Conservation (phyloP, 1,139 yeast genomes). For the Zygosaccharomyces pseudobailii region DNA sequence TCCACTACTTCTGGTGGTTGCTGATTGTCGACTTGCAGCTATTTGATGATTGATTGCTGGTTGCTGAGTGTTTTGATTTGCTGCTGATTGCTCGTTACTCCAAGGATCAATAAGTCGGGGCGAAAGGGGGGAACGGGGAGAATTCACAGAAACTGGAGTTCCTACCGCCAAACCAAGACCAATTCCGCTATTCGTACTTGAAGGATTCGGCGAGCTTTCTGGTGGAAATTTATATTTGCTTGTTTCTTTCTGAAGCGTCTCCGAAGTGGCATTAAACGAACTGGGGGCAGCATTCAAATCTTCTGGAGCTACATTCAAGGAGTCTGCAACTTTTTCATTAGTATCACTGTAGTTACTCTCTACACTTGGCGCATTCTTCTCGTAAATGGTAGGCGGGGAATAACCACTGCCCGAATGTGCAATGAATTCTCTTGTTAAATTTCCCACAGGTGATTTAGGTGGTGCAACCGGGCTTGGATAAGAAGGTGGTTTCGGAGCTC, state of each 20-base stretch:
- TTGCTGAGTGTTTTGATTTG: not conserved
- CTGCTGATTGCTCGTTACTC: not conserved
- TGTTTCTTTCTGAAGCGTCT: not conserved
- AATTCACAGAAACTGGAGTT: not conserved
- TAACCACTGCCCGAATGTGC: conserved; percentile 13
- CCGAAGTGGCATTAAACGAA: not conserved
- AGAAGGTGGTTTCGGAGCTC: conserved; percentile 57
- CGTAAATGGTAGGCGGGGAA: conserved; percentile 25
- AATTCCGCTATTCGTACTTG: not conserved
- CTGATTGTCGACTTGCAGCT: not conserved
- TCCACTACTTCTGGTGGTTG: not conserved
- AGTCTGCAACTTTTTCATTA: not conserved
- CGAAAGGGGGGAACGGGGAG: conserved; percentile 1
- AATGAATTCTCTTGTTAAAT: conserved; percentile 6
- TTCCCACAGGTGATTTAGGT: conserved; percentile 29
- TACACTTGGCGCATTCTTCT: conserved; percentile 9
- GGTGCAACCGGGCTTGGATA: conserved; percentile 44
- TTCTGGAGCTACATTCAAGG: not conserved
- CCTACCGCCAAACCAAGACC: conserved; percentile 1
- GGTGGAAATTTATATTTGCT: not conserved
- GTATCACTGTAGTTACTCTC: not conserved
- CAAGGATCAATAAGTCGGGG: not conserved
- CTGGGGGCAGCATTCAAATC: not conserved
- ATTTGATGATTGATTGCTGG: no score
- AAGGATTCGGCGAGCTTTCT: not conserved